These are phyloP conservation scores for Lactarius hatsudake DNA, from an alignment of 768 basidiomycete species.

Conservation along the genomic window DNA sequence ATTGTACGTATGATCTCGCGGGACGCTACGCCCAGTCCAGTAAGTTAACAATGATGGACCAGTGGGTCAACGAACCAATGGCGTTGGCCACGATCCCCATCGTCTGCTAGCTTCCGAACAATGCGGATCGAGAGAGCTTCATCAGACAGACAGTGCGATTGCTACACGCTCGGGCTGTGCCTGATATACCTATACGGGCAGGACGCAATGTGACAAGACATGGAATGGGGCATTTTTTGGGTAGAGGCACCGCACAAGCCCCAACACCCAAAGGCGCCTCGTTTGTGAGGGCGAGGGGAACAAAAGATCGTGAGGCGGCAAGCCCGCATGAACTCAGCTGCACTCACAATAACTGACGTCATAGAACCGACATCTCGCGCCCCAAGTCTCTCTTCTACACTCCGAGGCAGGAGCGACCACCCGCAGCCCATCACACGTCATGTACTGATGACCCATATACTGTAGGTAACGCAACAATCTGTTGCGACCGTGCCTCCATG, in stretches of 20 bases:
- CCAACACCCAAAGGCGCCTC: neutral
- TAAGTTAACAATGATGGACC: too few relatives aligned
- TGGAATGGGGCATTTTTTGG: too few relatives aligned
- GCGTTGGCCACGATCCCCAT: neutral
- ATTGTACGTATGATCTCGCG: neutral
- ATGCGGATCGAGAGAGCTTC: neutral
- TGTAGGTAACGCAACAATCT: constrained; percentile 13
- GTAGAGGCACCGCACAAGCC: neutral
- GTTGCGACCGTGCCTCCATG: constrained; percentile 23
- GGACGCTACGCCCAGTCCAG: too few relatives aligned
- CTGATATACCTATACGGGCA: neutral
- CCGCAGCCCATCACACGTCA: neutral
- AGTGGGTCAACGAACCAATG: neutral
- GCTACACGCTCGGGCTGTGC: too few relatives aligned
- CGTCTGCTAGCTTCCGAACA: neutral
- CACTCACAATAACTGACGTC: neutral
- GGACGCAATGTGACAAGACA: too few relatives aligned
- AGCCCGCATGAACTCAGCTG: neutral
- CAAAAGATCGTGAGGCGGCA: neutral
- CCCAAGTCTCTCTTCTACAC: neutral
- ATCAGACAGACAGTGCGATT: too few relatives aligned
- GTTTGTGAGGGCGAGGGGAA: neutral
- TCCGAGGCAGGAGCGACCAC: neutral
- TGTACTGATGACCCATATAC: neutral
- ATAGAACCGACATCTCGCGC: too few relatives aligned